phyloP scores from a whole-genome alignment of 345 rosid species.

The Microcos paniculata region DNA sequence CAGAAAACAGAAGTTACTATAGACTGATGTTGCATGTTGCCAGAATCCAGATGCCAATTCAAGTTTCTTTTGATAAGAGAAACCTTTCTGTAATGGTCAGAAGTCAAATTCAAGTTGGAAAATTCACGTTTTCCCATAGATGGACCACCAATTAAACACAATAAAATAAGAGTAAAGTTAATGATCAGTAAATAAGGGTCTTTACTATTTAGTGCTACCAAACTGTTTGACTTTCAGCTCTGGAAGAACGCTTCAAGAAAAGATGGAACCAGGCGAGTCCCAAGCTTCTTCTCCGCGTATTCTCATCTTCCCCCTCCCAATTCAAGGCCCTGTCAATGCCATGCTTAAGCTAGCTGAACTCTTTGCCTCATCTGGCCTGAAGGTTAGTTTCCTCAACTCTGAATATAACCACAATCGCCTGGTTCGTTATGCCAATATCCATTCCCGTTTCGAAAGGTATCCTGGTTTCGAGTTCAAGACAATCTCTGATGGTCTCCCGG shows the following conservation, averaged over 20 bases:
- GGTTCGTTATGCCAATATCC: constrained; percentile 19
- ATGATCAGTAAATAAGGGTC: no score
- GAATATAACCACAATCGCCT: constrained; percentile 32
- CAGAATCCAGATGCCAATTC: no score
- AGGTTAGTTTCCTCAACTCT: constrained; percentile 56
- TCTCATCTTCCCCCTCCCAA: constrained; percentile 56
- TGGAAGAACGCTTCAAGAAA: not conserved
- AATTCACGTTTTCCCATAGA: no score
- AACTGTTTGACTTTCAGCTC: not conserved
- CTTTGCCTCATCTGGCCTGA: constrained; percentile 37
- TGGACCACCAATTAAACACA: no score
- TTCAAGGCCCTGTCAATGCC: constrained; percentile 68
- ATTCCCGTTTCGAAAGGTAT: constrained; percentile 35
- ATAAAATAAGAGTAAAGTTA: no score
- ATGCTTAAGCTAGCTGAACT: constrained; percentile 67
- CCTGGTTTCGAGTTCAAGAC: constrained; percentile 33
- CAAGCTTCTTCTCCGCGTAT: constrained; percentile 22
- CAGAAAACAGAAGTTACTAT: no score
- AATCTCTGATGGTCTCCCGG: constrained; percentile 31
- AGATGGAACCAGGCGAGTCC: not conserved
- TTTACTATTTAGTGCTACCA: no score
- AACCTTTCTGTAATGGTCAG: no score
- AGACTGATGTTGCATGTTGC: no score
- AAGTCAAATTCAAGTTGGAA: not conserved
- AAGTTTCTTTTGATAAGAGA: no score